Percentiles rank a stretch among this genome's conserved stretches.
Evolutionary conservation across 495 filamentous ascomycete species (phyloP).

Genomic region (Geoglossum glabrum): DNA sequence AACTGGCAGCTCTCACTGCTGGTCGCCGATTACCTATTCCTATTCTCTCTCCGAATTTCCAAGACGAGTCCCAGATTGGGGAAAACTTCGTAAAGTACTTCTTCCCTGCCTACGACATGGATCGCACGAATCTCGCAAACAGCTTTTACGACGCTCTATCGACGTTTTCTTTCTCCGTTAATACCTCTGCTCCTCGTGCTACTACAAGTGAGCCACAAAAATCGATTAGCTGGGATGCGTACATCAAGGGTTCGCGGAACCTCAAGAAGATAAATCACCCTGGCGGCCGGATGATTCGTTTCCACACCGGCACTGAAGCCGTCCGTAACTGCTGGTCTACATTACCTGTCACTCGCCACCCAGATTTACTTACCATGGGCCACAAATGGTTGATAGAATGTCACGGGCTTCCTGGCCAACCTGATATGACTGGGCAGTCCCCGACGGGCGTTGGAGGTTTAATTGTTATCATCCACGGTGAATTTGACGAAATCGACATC

Average conservation of each 20-base stretch:
- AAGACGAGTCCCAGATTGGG: slow-evolving; percentile 53
- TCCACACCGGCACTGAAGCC: slow-evolving; percentile 39
- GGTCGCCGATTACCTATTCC: slow-evolving; percentile 39
- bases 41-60: slow-evolving; percentile 44
- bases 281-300: slow-evolving; percentile 37
- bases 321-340: slow-evolving; percentile 47
- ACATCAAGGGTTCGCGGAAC: slow-evolving; percentile 67
- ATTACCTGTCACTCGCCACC: slow-evolving; percentile 59
- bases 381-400: slow-evolving; percentile 68
- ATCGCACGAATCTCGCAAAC: slow-evolving; percentile 38
- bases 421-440: slow-evolving; percentile 46
- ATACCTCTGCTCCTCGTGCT: slow-evolving; percentile 37
- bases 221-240: slow-evolving; percentile 39
- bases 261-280: slow-evolving; percentile 45
- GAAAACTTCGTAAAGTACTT: slow-evolving; percentile 59
- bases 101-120: slow-evolving; percentile 51
- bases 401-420: slow-evolving; percentile 48
- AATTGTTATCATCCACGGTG: slow-evolving; percentile 59
- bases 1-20: slow-evolving; percentile 30
- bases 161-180: slow-evolving; percentile 58
- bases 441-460: slow-evolving; percentile 50
- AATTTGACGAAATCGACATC: slow-evolving; percentile 57
- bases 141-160: slow-evolving; percentile 61
- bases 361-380: slow-evolving; percentile 37
- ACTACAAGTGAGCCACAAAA: slow-evolving; percentile 2